phyloP scores from a whole-genome alignment of 805 yeast genomes.

The Cyberlindnera meyerae region DNA sequence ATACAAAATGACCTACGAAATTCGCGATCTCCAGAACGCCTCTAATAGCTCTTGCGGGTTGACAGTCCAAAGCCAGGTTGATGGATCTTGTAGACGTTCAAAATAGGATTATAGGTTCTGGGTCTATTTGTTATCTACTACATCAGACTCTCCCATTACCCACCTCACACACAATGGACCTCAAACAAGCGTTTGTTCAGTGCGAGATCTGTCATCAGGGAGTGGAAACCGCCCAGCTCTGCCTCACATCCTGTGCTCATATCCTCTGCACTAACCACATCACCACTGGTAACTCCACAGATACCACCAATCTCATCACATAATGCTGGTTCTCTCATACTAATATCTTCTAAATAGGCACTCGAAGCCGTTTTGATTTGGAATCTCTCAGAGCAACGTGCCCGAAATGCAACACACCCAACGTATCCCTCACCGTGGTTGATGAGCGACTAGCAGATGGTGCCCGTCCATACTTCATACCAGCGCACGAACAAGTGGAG shows the following conservation, averaged over 20 bases:
- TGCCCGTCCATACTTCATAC: slow-evolving; percentile 20
- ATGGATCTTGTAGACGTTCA: too few species aligned
- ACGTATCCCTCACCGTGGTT: slow-evolving; percentile 16
- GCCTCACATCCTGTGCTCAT: slow-evolving; percentile 36
- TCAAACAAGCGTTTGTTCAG: slow-evolving; percentile 28
- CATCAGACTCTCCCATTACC: too few species aligned
- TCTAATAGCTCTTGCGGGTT: too few species aligned
- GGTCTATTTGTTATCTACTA: too few species aligned
- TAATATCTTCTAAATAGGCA: too few species aligned
- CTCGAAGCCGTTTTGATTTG: too few species aligned
- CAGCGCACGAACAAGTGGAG: slow-evolving; percentile 22
- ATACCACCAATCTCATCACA: too few species aligned
- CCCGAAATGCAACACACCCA: slow-evolving; percentile 14
- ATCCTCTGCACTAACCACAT: slow-evolving; percentile 31
- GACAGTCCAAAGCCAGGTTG: not conserved
- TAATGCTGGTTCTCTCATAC: too few species aligned
- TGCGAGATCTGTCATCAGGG: slow-evolving; percentile 31
- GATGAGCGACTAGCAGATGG: slow-evolving; percentile 20
- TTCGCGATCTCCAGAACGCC: too few species aligned
- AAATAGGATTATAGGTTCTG: too few species aligned
- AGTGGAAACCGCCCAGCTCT: slow-evolving; percentile 21
- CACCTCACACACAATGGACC: slow-evolving; percentile 6
- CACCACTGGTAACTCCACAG: slow-evolving; percentile 8
- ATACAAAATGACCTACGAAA: too few species aligned
- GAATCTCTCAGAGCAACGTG: slow-evolving; percentile 12